Conservation (phyloP, 2,329 filamentous ascomycete species). For the Diaporthe sp. region DNA sequence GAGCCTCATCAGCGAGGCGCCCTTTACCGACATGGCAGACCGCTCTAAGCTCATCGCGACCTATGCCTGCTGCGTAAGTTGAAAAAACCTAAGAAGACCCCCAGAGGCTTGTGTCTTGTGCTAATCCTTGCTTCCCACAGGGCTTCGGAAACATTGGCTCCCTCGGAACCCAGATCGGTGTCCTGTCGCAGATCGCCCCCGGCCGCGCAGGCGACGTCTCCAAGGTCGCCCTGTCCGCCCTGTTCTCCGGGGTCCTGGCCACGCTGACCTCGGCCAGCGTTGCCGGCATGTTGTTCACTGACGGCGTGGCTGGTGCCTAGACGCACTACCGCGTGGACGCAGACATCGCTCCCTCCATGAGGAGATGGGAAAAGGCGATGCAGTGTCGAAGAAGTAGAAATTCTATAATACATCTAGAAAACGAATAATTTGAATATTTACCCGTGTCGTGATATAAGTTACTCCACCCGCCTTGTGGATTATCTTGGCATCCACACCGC, state of each 20-base stretch:
- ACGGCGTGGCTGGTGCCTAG: slow-evolving; percentile 46
- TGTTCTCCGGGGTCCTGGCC: slow-evolving; percentile 82
- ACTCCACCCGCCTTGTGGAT: neutral
- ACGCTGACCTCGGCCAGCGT: slow-evolving; percentile 85
- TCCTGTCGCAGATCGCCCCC: slow-evolving; percentile 85
- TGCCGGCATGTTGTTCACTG: slow-evolving; percentile 80
- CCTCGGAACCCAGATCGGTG: slow-evolving; percentile 90
- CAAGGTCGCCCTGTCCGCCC: slow-evolving; percentile 80
- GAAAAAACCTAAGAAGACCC: slow-evolving; percentile 54
- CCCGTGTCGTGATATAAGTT: neutral
- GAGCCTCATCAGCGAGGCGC: slow-evolving; percentile 60
- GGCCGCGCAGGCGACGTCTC: slow-evolving; percentile 81
- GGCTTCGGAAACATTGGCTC: slow-evolving; percentile 89
- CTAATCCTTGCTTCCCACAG: slow-evolving; percentile 43
- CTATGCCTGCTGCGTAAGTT: slow-evolving; percentile 79
- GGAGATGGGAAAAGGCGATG: no score
- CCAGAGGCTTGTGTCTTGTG: neutral
- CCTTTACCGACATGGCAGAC: slow-evolving; percentile 71
- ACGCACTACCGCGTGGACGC: neutral
- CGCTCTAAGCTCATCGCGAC: slow-evolving; percentile 87
- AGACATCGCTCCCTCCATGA: neutral
- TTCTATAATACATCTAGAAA: slow-evolving; percentile 10
- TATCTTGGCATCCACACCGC: neutral
- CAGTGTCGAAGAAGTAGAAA: neutral
- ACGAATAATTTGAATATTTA: slow-evolving; percentile 4